Evolutionary conservation across 2,329 filamentous ascomycete species (phyloP), one percentile per base, ranked within the genome.

Genomic region (Corynespora cassiicola): DNA sequence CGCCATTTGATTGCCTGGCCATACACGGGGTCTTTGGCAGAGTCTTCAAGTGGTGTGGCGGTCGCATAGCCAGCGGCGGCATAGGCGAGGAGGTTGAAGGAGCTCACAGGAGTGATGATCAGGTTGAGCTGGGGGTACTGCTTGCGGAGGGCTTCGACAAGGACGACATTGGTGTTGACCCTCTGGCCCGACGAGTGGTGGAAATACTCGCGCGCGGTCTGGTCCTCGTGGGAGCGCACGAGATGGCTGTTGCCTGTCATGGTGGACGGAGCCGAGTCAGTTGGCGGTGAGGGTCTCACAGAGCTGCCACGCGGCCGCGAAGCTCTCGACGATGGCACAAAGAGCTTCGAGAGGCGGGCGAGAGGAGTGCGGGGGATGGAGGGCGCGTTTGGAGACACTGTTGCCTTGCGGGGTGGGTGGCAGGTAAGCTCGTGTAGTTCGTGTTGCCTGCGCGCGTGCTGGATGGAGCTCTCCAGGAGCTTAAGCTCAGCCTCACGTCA

Each of bases 41-140:
- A 56, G 21, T 69, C 70, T 40, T 74, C 68, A 46, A 74, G 63
- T 2, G 71, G 65, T 3, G 66, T 70, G 8, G 63, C 58, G 5
- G 61, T 64, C 5, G 71, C 72, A 36, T 68, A 57, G 39, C 73
- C 73, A 6, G 72, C 67, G 9, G 54, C 50, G 17, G 73, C 73
- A 52, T 70, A 76, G 8, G 55, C 61, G 37, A 74, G 56, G 19
- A 76, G 69, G 45, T 71, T 60, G 50, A 63, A 60, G 25, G 33
- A 41, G 22, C 36, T 36, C 19, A 40, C 36, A 4, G 73, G 72
- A 2, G 64, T 58, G 22, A 74, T 57, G 23, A 69, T 65, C 25
- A 76, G 64, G 39, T 74, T 69, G 14, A 75, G 68, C 19, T 73
- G 42, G 10, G 72, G 71, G 36, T 75, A 75, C 36, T 76, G 71